A percentile compares a stretch with the other conserved stretches of the same genome.
Evolutionary conservation across 1,139 yeast species (phyloP).

Genomic region (Sugiyamaella japonica): DNA sequence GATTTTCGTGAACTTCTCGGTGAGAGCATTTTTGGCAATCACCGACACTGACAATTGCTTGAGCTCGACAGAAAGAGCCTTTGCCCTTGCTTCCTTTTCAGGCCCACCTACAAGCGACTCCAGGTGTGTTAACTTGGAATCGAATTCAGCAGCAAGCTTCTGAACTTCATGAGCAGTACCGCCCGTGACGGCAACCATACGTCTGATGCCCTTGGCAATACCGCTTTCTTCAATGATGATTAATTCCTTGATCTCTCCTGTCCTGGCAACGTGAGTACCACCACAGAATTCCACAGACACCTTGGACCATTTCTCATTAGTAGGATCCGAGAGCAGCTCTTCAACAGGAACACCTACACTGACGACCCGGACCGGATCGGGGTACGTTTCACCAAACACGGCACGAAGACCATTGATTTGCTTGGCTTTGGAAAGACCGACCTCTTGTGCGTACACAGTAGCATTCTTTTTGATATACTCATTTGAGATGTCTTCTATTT

Average conservation of each 20-base stretch:
- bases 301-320: slow-evolving; percentile 68
- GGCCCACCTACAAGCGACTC: slow-evolving; percentile 57
- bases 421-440: slow-evolving; percentile 68
- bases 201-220: slow-evolving; percentile 97
- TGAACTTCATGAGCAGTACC: slow-evolving; percentile 87
- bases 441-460: slow-evolving; percentile 79
- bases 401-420: slow-evolving; percentile 87
- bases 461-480: slow-evolving; percentile 68
- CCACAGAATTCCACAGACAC: slow-evolving; percentile 96
- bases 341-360: slow-evolving; percentile 91
- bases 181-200: slow-evolving; percentile 97
- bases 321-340: slow-evolving; percentile 70
- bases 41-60: slow-evolving; percentile 83
- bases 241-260: slow-evolving; percentile 90
- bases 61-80: slow-evolving; percentile 79
- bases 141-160: slow-evolving; percentile 73
- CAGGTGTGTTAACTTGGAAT: slow-evolving; percentile 56
- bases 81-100: slow-evolving; percentile 72
- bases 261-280: slow-evolving; percentile 93
- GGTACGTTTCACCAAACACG: slow-evolving; percentile 97
- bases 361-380: slow-evolving; percentile 98
- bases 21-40: slow-evolving; percentile 72
- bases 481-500: slow-evolving; percentile 75
- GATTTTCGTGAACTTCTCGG: slow-evolving; percentile 68
- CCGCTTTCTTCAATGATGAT: slow-evolving; percentile 93